Evolutionary conservation across 257 asterid species (phyloP).

Genomic region (Linaria vulgaris): DNA sequence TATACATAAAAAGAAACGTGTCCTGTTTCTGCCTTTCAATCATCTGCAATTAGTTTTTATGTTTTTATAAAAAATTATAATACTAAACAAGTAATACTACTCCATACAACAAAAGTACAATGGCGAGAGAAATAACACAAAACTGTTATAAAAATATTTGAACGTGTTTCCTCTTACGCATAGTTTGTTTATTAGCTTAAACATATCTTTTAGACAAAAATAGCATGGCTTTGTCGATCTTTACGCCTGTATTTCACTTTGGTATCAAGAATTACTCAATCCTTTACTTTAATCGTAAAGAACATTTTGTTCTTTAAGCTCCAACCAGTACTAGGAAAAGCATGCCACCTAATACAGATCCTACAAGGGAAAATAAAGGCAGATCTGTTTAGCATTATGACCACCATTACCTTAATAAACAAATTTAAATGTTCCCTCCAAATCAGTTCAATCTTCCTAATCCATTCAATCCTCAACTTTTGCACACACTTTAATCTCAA

Average conservation of each 20-base stretch:
- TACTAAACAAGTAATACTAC: too few relatives aligned
- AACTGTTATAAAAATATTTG: too few relatives aligned
- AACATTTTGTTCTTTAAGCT: conserved; percentile 37
- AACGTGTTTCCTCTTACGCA: not conserved
- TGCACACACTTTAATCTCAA: conserved; percentile 32
- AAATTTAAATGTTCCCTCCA: conserved; percentile 27
- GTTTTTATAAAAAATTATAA: too few relatives aligned
- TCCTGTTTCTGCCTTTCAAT: not conserved
- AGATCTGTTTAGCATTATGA: conserved; percentile 22
- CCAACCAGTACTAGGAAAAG: conserved; percentile 42
- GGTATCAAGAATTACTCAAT: conserved; percentile 1
- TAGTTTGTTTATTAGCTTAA: too few relatives aligned
- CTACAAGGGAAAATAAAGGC: conserved; percentile 37
- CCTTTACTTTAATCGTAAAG: conserved; percentile 10
- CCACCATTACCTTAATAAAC: conserved; percentile 31
- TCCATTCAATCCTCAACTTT: conserved; percentile 40
- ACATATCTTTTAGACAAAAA: not conserved
- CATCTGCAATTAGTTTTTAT: conserved; percentile 4
- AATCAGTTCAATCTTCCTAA: conserved; percentile 31
- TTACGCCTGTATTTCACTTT: not conserved
- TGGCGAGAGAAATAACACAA: too few relatives aligned
- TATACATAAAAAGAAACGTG: not conserved
- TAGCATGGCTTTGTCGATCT: not conserved
- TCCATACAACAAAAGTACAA: not conserved
- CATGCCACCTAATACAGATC: conserved; percentile 52